Base-by-base conservation (phyloP, 257 asterid genomes). In the Ajuga chamaepitys region DNA sequence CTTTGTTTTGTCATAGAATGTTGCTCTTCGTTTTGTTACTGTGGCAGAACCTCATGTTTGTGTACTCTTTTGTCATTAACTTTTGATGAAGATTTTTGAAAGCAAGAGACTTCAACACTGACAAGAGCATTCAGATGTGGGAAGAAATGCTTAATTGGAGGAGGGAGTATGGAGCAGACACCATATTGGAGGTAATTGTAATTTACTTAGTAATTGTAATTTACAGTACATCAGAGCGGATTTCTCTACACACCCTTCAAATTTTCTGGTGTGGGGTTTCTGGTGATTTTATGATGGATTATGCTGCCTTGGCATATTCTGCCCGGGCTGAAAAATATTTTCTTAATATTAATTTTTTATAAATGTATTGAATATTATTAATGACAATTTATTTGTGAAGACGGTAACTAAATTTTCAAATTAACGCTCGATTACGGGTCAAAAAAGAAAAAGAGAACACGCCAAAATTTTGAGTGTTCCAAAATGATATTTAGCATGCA, bases 141-240 rank as follows among this genome's bases (percentile, higher is more conserved):
- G 93, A 87, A 82, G 97, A 89, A 71, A 89, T 89, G 97, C 95
- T 93, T 70, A 80, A 74, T 50, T 93, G 99, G 99, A 89, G 99
- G 82, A 84, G 64, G 72, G 95, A 79, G 77, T 87, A 68, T 64
- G 96, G 96, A 40, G 67, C 97, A 34, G 99, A 93, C 88, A 84
- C 92, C 83, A 86, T 93, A 64, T 73, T 90, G 82, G 94, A 93
- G 86, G 99, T 89, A 80, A 61, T 77, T 64, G 42, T 50, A 22
- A 16, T 45, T 55, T 16, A 41, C 60, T 1, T 22, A 30, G 30
- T 45, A 47, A 25, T 71, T 16, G 30, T 26, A 40, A 41, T n/a
- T n/a, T n/a, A 37, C 14, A 47, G 57, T 13, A 40, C 13, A 56
- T 67, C 58, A 16, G 37, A 50, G 24, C 37, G 55, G 26, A 34